Percentiles rank a stretch among this genome's conserved stretches.
Evolutionary conservation across 2,329 filamentous ascomycete species (phyloP).

Genomic region (Seiridium cupressi): DNA sequence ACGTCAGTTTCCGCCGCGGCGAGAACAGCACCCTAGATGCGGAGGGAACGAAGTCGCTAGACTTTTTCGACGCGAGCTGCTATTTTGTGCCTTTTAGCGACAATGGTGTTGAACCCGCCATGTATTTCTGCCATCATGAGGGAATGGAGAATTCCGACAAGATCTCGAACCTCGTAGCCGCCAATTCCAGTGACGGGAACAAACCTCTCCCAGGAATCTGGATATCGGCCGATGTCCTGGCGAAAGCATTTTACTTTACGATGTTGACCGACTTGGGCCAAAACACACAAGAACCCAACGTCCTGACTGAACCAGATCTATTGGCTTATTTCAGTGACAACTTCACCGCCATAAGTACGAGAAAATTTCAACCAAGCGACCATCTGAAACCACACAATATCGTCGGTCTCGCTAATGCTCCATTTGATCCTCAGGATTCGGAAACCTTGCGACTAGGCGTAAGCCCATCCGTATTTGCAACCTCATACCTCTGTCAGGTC

Average conservation of each 20-base stretch:
- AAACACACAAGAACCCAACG: conserved; percentile 12
- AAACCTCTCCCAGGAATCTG: conserved; percentile 12
- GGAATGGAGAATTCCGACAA: no score
- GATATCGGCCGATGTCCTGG: conserved; percentile 6
- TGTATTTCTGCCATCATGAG: no score
- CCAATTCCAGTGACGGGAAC: background rate
- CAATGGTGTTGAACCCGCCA: background rate
- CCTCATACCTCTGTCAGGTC: conserved; percentile 15
- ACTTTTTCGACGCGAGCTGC: conserved; percentile 13
- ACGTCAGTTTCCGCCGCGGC: background rate
- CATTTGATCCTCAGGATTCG: background rate
- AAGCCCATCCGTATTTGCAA: background rate
- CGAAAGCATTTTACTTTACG: conserved; percentile 15
- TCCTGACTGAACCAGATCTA: conserved; percentile 13
- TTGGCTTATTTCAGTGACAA: conserved; percentile 14
- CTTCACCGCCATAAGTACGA: conserved; percentile 4
- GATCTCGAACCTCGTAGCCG: background rate
- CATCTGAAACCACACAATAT: background rate
- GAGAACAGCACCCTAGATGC: background rate
- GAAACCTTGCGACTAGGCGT: background rate
- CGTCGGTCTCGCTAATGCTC: background rate
- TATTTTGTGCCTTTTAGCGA: conserved; percentile 3
- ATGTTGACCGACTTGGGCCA: conserved; percentile 14
- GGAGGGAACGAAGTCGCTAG: conserved; percentile 8
- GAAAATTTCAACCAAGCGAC: conserved; percentile 7